Evolutionary conservation across 2,329 filamentous ascomycete species (phyloP), one percentile per base, ranked within the genome.

Genomic region (Scytalidium lignicola): DNA sequence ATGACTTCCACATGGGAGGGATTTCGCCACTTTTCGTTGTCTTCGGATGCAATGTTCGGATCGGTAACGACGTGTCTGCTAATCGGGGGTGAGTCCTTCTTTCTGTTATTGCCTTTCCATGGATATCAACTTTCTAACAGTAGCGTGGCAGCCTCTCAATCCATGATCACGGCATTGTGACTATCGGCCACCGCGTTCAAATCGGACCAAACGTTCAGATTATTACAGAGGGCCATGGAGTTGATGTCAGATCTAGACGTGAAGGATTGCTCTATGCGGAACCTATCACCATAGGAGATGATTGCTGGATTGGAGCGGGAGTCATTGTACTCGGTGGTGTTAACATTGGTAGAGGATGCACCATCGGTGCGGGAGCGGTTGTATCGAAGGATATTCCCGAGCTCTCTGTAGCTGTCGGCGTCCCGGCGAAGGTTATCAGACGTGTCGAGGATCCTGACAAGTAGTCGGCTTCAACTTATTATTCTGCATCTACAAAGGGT

Each of bases 141-240:
- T 26, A 26, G 10, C 10, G 23, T 26, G 23, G 10, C 10, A 47
- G 48, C 28, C 37, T 41, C 15, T 20, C 42, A n/a, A 46, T 90
- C 51, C 70, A 90, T 12, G 88, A 92, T 62, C 88, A 83, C n/a
- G 86, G 80, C 56, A 69, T 80, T 3, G 82, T 90, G 41, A 71
- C 65, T 13, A 56, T 58, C 29, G 55, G 55, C n/a, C 42, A 56
- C 28, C 50, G 54, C 3, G 47, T 51, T 9, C 49, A 51, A 76
- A 72, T 90, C 47, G 88, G 85, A 0, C 85, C 88, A 0, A 83
- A 82, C 58, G 85, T 90, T 0, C 80, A 74, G 44, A 76, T 92
- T 49, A 88, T 80, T 61, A 78, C 81, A 3, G 88, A 80, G 0
- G 85, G 82, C 0, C 88, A 93, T 63, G 85, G 88, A 44, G 73